Conservation (phyloP, 2,329 filamentous ascomycete genomes). For the Eutypa lata region DNA sequence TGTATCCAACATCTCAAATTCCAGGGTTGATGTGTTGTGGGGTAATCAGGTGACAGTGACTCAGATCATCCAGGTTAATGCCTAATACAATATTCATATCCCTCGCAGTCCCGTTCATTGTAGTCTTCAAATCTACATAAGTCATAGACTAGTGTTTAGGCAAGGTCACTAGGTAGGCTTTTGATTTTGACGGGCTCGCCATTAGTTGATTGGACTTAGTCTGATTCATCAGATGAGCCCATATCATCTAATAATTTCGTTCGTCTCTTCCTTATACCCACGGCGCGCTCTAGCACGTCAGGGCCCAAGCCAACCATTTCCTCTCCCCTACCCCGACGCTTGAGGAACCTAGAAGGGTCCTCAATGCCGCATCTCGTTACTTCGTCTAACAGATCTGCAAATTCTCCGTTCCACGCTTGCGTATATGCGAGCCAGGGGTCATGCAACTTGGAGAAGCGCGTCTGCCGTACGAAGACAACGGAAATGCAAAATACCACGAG, state of each 20-base stretch:
- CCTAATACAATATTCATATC: too few relatives aligned
- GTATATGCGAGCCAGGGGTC: conserved; percentile 7
- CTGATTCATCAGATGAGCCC: neutral
- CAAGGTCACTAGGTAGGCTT: too few relatives aligned
- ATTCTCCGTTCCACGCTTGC: conserved; percentile 2
- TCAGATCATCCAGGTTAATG: too few relatives aligned
- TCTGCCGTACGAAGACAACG: neutral
- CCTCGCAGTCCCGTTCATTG: too few relatives aligned
- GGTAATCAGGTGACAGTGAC: too few relatives aligned
- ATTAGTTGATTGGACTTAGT: too few relatives aligned
- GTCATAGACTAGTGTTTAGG: too few relatives aligned
- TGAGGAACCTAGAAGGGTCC: neutral
- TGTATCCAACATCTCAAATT: too few relatives aligned
- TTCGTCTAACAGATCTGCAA: conserved; percentile 3
- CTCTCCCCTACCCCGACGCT: neutral
- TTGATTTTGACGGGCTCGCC: too few relatives aligned
- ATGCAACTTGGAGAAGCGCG: conserved; percentile 3
- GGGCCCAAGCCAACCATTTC: conserved; percentile 1
- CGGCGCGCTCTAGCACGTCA: neutral
- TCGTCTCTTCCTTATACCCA: conserved; percentile 4
- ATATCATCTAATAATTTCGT: neutral
- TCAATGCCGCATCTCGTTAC: neutral
- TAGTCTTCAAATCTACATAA: too few relatives aligned
- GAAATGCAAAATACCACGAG: conserved; percentile 1
- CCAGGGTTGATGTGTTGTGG: too few relatives aligned